A percentile compares a stretch with the other conserved stretches of the same genome.
These are phyloP conservation scores for Fusarium odoratissimum DNA, from an alignment of 2,329 filamentous ascomycete species.

Conservation along the genomic window DNA sequence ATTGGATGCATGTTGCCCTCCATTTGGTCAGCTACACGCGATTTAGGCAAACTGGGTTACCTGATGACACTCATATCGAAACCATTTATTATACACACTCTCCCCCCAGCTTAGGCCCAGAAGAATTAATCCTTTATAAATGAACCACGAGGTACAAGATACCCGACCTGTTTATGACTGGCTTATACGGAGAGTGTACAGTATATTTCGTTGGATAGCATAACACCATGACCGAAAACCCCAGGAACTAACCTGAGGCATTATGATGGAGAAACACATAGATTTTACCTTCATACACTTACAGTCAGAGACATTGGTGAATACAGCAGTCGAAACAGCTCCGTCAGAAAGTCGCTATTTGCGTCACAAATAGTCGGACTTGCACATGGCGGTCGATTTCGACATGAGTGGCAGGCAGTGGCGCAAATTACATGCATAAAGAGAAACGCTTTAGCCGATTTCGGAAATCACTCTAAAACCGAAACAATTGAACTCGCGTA, in stretches of 20 bases:
- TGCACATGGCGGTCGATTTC: background rate
- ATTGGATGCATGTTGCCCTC: background rate
- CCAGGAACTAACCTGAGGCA: background rate
- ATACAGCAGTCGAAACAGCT: background rate
- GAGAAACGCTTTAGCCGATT: constrained; percentile 17
- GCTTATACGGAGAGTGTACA: background rate
- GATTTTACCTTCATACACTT: background rate
- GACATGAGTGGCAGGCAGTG: background rate
- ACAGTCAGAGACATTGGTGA: background rate
- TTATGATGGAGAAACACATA: background rate
- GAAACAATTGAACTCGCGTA: background rate
- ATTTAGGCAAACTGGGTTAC: background rate
- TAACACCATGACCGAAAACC: background rate
- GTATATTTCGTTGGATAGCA: background rate
- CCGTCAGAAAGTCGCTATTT: background rate
- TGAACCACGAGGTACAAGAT: background rate
- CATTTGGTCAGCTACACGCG: background rate
- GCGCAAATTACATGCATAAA: constrained; percentile 23
- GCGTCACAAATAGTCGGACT: background rate
- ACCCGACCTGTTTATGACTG: background rate
- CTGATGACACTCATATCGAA: background rate
- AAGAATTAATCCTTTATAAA: background rate
- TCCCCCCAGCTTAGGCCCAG: background rate
- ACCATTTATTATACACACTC: background rate
- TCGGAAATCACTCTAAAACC: background rate